These are phyloP conservation scores for Lolium rigidum DNA, from an alignment of 176 grass and related monocot genomes.

Conservation along the genomic window DNA sequence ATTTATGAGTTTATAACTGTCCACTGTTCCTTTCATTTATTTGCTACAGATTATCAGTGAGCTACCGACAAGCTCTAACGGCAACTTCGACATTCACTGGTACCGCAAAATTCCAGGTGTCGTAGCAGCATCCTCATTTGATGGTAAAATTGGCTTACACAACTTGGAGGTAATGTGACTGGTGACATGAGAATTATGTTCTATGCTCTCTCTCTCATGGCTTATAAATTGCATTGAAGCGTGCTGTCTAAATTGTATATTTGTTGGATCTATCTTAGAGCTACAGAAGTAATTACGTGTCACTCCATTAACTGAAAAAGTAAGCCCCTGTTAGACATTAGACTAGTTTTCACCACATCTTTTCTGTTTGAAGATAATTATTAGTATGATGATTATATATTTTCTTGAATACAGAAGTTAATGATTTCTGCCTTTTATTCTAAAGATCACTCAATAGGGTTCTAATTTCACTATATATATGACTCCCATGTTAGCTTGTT, in stretches of 20 bases:
- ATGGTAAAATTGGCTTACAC: constrained; percentile 92
- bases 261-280: constrained; percentile 12
- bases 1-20: constrained; percentile 19
- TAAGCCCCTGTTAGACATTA: background rate
- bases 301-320: constrained; percentile 4
- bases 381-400: background rate
- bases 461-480: background rate
- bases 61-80: constrained; percentile 85
- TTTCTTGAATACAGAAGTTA: constrained; percentile 12
- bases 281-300: background rate
- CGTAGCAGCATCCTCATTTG: constrained; percentile 94
- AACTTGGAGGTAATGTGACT: constrained; percentile 78
- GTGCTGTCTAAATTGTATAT: background rate
- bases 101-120: constrained; percentile 92
- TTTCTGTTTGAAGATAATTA: background rate
- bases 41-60: constrained; percentile 83
- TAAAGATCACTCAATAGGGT: background rate
- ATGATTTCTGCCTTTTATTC: background rate
- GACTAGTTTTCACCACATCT: constrained; percentile 10
- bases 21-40: constrained; percentile 30
- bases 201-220: background rate
- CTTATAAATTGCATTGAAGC: constrained; percentile 26
- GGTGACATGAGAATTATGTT: background rate
- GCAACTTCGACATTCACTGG: constrained; percentile 98
- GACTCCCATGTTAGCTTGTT: background rate